Evolutionary conservation across 1,284 basidiomycete species (phyloP), one percentile per base, ranked within the genome.

Genomic region (Ganoderma meredithae): DNA sequence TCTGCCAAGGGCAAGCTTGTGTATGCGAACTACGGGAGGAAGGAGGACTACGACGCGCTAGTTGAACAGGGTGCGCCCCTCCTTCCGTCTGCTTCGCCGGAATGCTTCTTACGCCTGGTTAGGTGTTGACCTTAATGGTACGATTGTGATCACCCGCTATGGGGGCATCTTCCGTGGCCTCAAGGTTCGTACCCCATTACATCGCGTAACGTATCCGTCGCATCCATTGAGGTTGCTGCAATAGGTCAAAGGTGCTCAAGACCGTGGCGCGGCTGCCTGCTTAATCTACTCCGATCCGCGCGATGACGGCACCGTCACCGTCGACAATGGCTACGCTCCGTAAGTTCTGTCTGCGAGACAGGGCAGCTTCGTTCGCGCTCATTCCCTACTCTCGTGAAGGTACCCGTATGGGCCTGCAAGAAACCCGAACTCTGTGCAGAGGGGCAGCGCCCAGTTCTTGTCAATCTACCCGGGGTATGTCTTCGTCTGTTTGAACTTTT

Each of bases 271-370:
- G 13, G 88, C 82, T 65, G 89, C 89, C 72, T 81, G 88, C 43
- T 78, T 92, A 49, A 95, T 98, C 74, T 98, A 95, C 81, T 90
- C 89, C 33, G 96, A 98, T 80, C 93, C 93, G n/a, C 90, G 89
- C 60, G 95, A 98, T 75, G 96, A 98, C 75, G 95, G 95, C n/a
- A 87, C 86, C 44, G 90, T 95, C 47, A 95, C 91, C 3, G 85
- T 86, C 19, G 88, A 87, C 66, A 95, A 96, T 69, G 94, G 92
- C 6, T 93, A 90, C 74, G 79, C 84, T 43, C 83, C 88, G 58
- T 76, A 59, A 49, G 72, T 70, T 3, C 41, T 31, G 12, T 58
- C 27, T 33, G 1, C 22, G 10, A 10, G n/a, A 15, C 13, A 13
- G 17, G 25, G 12, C 10, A 25, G 3, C 10, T 2, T 4, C 19